Percentiles rank a stretch among this genome's conserved stretches.
Conservation (phyloP, 148 eudicot genomes). For the Nyssa sinensis region DNA sequence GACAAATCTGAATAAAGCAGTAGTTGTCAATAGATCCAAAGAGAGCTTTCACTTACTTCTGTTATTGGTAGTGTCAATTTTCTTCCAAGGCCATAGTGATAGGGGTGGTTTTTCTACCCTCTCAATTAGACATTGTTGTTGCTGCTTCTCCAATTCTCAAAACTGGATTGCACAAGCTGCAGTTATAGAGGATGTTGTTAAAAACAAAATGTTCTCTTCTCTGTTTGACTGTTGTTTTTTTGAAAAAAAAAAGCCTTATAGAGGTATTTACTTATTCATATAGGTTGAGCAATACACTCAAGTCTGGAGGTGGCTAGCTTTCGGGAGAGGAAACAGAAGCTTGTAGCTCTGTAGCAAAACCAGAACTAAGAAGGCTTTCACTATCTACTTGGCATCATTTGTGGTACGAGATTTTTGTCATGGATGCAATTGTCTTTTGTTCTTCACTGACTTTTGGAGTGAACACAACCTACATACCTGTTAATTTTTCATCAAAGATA, state of each 20-base stretch:
- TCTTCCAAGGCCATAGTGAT: neutral
- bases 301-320: slow-evolving; percentile 69
- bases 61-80: too few relatives aligned
- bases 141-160: neutral
- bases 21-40: neutral
- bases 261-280: neutral
- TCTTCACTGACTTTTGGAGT: neutral
- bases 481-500: neutral
- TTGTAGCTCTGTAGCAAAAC: neutral
- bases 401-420: neutral
- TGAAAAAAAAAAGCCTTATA: neutral
- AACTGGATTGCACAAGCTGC: neutral
- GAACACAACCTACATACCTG: neutral
- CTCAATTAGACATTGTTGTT: neutral
- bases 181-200: neutral
- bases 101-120: neutral
- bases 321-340: slow-evolving; percentile 6
- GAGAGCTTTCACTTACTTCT: too few relatives aligned
- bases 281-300: slow-evolving; percentile 95
- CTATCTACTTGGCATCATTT: neutral
- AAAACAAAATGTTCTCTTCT: neutral
- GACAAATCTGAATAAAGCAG: neutral
- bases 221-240: neutral
- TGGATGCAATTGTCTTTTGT: neutral
- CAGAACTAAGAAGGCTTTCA: neutral